phyloP scores from a whole-genome alignment of 2,329 filamentous ascomycete species.

The Penicillium frequentans region DNA sequence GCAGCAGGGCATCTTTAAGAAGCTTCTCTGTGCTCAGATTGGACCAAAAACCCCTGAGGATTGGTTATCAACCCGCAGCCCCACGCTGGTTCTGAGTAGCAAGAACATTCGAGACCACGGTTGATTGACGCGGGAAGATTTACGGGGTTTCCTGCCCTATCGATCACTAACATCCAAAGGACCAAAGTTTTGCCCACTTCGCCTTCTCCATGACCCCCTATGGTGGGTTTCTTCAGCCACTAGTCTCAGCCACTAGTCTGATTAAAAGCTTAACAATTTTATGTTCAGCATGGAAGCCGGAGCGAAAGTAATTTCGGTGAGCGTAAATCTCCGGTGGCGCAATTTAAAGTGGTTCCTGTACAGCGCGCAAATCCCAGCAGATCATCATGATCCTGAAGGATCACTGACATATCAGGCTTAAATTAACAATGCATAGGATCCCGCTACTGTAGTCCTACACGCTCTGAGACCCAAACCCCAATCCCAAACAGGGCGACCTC shows the following conservation, averaged over 20 bases:
- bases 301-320: background rate
- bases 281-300: background rate
- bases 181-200: background rate
- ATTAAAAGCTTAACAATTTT: background rate
- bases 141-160: background rate
- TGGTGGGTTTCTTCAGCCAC: background rate
- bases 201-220: slow-evolving; percentile 1
- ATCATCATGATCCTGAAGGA: background rate
- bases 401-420: background rate
- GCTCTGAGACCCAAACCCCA: background rate
- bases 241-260: background rate
- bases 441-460: background rate
- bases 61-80: background rate
- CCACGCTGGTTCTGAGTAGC: background rate
- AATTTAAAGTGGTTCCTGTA: too few relatives aligned
- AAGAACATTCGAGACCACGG: background rate
- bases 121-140: slow-evolving; percentile 4
- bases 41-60: background rate
- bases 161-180: background rate
- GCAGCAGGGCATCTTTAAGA: background rate
- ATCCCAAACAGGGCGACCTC: background rate
- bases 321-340: background rate
- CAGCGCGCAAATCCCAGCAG: background rate
- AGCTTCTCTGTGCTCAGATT: background rate
- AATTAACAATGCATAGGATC: background rate